Evolutionary conservation across 2,329 filamentous ascomycete species (phyloP).

Genomic region (Myriosclerotinia duriaeana): DNA sequence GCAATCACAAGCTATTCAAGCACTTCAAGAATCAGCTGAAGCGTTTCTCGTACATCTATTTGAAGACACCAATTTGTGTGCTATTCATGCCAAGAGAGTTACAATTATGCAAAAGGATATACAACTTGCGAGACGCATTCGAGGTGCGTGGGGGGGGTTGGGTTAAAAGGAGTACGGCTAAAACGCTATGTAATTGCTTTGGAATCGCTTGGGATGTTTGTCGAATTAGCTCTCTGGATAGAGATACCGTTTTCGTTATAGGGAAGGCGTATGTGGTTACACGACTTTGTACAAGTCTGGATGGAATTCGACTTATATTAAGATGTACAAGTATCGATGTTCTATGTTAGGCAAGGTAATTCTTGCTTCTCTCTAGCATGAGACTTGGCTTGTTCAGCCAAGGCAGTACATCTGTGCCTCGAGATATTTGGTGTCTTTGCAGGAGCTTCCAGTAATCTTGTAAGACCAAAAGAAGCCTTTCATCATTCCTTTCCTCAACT

Average conservation of each 20-base stretch:
- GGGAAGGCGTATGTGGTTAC: constrained; percentile 11
- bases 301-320: constrained; percentile 2
- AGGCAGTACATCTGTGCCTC: constrained; percentile 4
- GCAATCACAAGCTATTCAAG: constrained; percentile 93
- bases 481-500: constrained; percentile 27
- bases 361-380: neutral
- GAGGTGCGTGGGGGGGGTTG: constrained; percentile 73
- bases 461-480: neutral
- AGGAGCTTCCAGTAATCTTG: neutral
- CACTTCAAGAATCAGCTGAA: constrained; percentile 93
- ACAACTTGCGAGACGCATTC: constrained; percentile 79
- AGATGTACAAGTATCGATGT: neutral
- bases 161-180: constrained; percentile 43
- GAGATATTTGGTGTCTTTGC: neutral
- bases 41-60: constrained; percentile 96
- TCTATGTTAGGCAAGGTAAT: neutral
- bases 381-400: constrained; percentile 9
- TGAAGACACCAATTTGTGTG: constrained; percentile 93
- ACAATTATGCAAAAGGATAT: constrained; percentile 99
- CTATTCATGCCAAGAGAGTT: constrained; percentile 93
- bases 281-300: constrained; percentile 11
- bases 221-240: constrained; percentile 13
- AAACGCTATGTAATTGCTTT: constrained; percentile 2
- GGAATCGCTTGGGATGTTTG: constrained; percentile 2
- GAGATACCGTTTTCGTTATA: neutral